These are phyloP conservation scores for Epichloe gansuensis DNA, from an alignment of 2,329 filamentous ascomycete genomes.

Conservation along the genomic window DNA sequence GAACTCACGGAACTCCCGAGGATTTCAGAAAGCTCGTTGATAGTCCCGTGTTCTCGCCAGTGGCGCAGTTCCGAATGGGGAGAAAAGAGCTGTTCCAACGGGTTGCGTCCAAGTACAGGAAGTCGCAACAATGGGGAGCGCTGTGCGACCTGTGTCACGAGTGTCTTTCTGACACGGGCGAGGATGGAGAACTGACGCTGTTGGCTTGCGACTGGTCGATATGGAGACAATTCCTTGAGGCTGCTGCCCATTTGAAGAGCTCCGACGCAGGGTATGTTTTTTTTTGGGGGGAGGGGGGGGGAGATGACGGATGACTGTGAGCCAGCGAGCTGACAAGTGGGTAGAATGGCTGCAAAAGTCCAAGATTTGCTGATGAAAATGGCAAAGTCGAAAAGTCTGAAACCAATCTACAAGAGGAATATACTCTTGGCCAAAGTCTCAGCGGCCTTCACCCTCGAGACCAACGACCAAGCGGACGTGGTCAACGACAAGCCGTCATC, in stretches of 20 bases:
- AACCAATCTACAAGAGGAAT: conserved; percentile 27
- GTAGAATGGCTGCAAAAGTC: conserved; percentile 16
- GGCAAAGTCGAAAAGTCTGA: conserved; percentile 16
- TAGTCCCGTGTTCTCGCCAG: conserved; percentile 28
- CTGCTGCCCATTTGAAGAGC: conserved; percentile 21
- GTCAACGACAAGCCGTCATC: conserved; percentile 16
- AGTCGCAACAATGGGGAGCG: conserved; percentile 26
- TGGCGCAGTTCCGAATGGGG: conserved; percentile 31
- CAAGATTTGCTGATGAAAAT: conserved; percentile 19
- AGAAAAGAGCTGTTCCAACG: conserved; percentile 35
- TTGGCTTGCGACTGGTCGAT: conserved; percentile 32
- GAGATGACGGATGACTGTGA: neutral
- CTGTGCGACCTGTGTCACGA: conserved; percentile 31
- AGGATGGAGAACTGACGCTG: conserved; percentile 24
- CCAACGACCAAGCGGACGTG: conserved; percentile 18
- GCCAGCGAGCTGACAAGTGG: conserved; percentile 6
- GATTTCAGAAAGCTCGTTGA: conserved; percentile 28
- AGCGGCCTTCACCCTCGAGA: conserved; percentile 22
- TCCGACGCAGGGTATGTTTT: conserved; percentile 21
- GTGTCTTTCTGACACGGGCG: conserved; percentile 27
- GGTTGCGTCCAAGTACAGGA: conserved; percentile 24
- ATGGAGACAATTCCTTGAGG: conserved; percentile 27
- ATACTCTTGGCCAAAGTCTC: conserved; percentile 25
- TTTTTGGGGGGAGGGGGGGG: neutral
- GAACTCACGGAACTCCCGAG: conserved; percentile 27